Base-by-base conservation (phyloP, 371 early-diverging fungal genomes). In the Mortierella sp. region DNA sequence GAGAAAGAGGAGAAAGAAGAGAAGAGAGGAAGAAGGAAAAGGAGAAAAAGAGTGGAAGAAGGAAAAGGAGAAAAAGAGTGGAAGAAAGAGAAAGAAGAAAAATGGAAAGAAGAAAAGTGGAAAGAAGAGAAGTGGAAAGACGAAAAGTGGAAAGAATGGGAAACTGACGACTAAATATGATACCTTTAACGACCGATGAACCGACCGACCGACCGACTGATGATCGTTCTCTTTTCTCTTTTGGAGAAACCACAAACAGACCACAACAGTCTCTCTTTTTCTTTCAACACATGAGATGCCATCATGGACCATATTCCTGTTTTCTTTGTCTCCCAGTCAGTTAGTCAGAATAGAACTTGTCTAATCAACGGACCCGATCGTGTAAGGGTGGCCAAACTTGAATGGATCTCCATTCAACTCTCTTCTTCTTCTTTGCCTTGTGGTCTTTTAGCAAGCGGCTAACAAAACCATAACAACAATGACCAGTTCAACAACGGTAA, bases 261-360 rank as follows among this genome's bases (percentile, higher is more conserved):
- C 58, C 58, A 58, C 58, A 58, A 58, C 34, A 19, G 58, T 34
- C 58, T 19, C 22, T 34, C 29, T 14, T 4, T 31, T 26, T 29
- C 26, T 55, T 14, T 47, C 19, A 19, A 34, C 19, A 19, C 22
- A 22, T 47, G 47, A 6, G 14, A 58, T 58, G 19, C 34, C 19
- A 26, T 31, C 58, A 31, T 58, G 24, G n/a, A 22, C 10, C n/a
- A 34, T 14, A 58, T 58, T 58, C 58, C 34, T 58, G 22, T 58
- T 58, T 58, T 58, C 58, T 34, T 58, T 58, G 22, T 34, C 58
- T 29, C 34, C 9, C 58, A 58, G 16, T n/a, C n/a, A n/a, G n/a
- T n/a, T n/a, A n/a, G 58, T 34, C 58, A 58, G 58, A 58, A 58
- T 58, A 58, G 58, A 58, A 34, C 34, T 16, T 58, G n/a, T n/a